A percentile compares a stretch with the other conserved stretches of the same genome.
Conservation (phyloP, 148 eudicot genomes). For the Diospyros kaki region DNA sequence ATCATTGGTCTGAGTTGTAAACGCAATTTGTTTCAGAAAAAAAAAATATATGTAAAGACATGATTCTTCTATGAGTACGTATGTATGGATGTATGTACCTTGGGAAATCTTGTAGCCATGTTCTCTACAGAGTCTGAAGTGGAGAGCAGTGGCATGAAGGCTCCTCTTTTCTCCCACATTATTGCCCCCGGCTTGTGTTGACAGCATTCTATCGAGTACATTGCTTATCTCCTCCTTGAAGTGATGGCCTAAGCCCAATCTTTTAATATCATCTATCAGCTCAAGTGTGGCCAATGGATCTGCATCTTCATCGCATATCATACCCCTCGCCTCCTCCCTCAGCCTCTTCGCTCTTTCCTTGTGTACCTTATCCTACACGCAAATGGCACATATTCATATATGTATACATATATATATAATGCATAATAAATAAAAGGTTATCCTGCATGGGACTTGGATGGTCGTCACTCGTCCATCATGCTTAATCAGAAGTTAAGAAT, state of each 20-base stretch:
- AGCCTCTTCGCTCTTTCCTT: constrained; percentile 11
- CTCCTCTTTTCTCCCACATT: neutral
- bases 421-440: no score
- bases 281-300: constrained; percentile 13
- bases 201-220: constrained; percentile 5
- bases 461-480: no score
- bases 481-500: no score
- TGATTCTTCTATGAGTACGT: no score
- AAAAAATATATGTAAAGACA: no score
- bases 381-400: no score
- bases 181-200: neutral
- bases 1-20: no score
- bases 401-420: no score
- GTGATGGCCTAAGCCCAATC: constrained; percentile 24
- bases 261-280: constrained; percentile 25
- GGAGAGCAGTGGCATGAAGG: constrained; percentile 16
- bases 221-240: constrained; percentile 11
- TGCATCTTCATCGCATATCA: constrained; percentile 11
- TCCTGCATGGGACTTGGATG: no score
- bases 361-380: neutral
- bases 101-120: constrained; percentile 17
- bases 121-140: constrained; percentile 23
- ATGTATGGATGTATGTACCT: constrained; percentile 8
- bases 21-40: no score
- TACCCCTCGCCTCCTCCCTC: constrained; percentile 15